Conservation (phyloP, 202 grass and related monocot species). For the Saccharum hybrid region DNA sequence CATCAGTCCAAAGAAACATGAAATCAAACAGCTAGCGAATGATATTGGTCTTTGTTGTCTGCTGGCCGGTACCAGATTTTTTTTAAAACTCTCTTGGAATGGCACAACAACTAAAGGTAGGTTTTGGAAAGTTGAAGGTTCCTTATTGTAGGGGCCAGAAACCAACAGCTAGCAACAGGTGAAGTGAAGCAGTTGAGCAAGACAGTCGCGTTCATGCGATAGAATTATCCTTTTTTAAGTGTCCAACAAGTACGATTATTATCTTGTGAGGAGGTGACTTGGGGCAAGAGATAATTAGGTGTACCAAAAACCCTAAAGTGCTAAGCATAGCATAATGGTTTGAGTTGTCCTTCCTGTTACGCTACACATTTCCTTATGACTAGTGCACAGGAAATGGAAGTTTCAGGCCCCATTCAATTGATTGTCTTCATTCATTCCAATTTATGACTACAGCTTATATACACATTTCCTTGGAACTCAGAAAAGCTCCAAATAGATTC, state of each 20-base stretch:
- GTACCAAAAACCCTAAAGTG: constrained; percentile 27
- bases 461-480: not conserved
- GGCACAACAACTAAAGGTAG: not conserved
- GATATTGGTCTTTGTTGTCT: not conserved
- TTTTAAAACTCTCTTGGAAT: not conserved
- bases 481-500: not conserved
- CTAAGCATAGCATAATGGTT: constrained; percentile 13
- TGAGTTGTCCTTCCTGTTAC: not conserved
- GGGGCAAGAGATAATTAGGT: constrained; percentile 35
- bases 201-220: not conserved
- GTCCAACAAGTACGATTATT: not conserved
- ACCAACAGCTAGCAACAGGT: too few species aligned
- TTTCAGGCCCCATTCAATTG: constrained; percentile 25
- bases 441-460: not conserved
- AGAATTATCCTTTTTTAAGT: constrained; percentile 5
- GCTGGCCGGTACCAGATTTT: not conserved
- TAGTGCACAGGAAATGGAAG: not conserved
- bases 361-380: too few species aligned
- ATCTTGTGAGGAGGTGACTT: constrained; percentile 13
- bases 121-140: constrained; percentile 32
- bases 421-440: constrained; percentile 13
- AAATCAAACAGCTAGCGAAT: not conserved
- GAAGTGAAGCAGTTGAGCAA: too few species aligned
- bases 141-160: constrained; percentile 6
- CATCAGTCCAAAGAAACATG: not conserved